Evolutionary conservation across 345 rosid species (phyloP).

Genomic region (Atalantia buxifolia): DNA sequence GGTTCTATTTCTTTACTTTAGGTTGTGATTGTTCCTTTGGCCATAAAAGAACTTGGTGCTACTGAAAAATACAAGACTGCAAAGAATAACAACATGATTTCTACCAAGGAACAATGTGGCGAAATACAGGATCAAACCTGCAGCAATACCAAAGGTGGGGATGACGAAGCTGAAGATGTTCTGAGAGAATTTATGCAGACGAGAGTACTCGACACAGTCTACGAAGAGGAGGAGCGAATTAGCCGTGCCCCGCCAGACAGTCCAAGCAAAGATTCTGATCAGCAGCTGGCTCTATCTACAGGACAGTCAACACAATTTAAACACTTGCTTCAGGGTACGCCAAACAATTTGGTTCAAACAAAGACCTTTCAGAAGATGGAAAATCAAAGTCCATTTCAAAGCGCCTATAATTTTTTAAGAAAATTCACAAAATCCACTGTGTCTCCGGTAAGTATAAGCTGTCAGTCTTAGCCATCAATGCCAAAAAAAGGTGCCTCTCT

Average conservation of each 20-base stretch:
- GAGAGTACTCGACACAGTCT: constrained; percentile 26
- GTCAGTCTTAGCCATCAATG: neutral
- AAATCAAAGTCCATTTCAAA: neutral
- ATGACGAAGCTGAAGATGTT: constrained; percentile 6
- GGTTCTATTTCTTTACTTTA: neutral
- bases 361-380: constrained; percentile 20
- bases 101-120: neutral
- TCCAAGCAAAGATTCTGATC: neutral
- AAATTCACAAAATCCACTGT: constrained; percentile 9
- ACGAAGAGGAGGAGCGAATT: constrained; percentile 26
- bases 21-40: constrained; percentile 24
- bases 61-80: constrained; percentile 5
- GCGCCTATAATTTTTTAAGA: constrained; percentile 7
- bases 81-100: constrained; percentile 3
- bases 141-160: neutral
- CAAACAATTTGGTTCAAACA: constrained; percentile 14
- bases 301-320: constrained; percentile 17
- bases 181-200: constrained; percentile 31
- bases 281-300: constrained; percentile 10
- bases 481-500: neutral
- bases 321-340: constrained; percentile 18
- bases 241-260: constrained; percentile 15
- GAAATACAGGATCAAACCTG: constrained; percentile 11
- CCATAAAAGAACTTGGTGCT: constrained; percentile 6
- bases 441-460: constrained; percentile 21